Evolutionary conservation across 768 basidiomycete genomes (phyloP), one percentile per base, ranked within the genome.

Genomic region (Podaxis mareebaensis): DNA sequence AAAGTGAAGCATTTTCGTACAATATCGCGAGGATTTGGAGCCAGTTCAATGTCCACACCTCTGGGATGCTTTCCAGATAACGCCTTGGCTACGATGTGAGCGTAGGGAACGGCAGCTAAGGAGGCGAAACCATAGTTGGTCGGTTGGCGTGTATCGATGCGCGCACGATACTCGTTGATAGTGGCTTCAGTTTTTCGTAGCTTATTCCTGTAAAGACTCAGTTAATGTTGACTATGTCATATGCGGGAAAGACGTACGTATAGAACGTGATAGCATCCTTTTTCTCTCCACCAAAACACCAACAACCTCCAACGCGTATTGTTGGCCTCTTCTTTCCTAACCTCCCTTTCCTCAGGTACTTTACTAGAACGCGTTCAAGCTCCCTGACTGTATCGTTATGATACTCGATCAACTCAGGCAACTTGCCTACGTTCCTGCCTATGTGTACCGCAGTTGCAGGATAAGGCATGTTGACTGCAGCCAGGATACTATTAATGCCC

Each of bases 121-220:
- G 88, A 90, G 0, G 88, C 90, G 71, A 93, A 92, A 0, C 91
- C 91, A 73, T 89, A 92, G 67, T 79, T 88, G 75, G 91, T 90
- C 1, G 90, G 79, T 74, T 80, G 85, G 60, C 78, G 84, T 22
- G 73, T 76, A 69, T 82, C 82, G 63, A 86, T 85, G 65, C 86
- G 82, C 28, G 77, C 75, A 5, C 92, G 85, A 67, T 84, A 84
- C 55, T 85, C 78, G 59, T 87, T 82, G 5, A 88, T 82, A 0
- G 83, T 81, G 6, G 76, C 75, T 67, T 90, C 87, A 7, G 85
- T 83, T 17, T 81, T 79, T 49, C 71, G 69, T 17, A 78, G 65
- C 44, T 74, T 73, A 12, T 68, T 64, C 5, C 75, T 78, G 40
- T 6, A 6, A 22, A 22, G 4, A 36, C 17, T 48, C 5, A 17